Conservation (phyloP, 768 basidiomycete genomes). For the Phylloporus sp. region DNA sequence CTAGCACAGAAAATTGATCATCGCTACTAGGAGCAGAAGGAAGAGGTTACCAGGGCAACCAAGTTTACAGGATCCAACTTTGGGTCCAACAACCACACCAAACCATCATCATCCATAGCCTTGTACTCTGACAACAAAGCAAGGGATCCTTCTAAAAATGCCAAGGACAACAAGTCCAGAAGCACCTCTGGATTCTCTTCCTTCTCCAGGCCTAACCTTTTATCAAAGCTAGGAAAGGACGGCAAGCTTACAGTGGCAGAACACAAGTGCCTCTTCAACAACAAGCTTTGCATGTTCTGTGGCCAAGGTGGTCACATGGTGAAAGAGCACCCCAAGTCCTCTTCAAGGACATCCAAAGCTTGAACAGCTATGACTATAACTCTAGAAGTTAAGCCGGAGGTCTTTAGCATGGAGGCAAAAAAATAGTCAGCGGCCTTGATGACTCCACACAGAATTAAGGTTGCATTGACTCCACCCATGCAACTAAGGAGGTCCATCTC, state of each 20-base stretch:
- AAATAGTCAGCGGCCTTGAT: background rate
- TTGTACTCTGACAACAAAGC: no score
- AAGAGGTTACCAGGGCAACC: no score
- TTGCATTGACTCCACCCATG: background rate
- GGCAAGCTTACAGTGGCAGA: background rate
- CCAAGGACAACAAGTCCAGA: no score
- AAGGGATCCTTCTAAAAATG: no score
- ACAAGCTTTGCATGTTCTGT: conserved; percentile 7
- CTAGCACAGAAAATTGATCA: no score
- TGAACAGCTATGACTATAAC: background rate
- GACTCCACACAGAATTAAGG: background rate
- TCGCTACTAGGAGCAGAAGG: no score
- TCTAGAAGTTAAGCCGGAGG: no score
- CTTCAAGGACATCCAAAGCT: background rate
- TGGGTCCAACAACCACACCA: no score
- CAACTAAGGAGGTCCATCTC: background rate
- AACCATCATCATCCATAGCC: no score
- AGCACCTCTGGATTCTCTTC: no score
- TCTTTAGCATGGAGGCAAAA: conserved; percentile 4
- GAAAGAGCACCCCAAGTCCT: background rate
- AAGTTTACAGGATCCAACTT: no score
- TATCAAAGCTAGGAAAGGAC: background rate
- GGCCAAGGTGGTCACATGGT: background rate
- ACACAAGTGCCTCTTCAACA: background rate
- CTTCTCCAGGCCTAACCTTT: no score